These are phyloP conservation scores for Ilyonectria robusta DNA, from an alignment of 2,329 filamentous ascomycete genomes.

Conservation along the genomic window DNA sequence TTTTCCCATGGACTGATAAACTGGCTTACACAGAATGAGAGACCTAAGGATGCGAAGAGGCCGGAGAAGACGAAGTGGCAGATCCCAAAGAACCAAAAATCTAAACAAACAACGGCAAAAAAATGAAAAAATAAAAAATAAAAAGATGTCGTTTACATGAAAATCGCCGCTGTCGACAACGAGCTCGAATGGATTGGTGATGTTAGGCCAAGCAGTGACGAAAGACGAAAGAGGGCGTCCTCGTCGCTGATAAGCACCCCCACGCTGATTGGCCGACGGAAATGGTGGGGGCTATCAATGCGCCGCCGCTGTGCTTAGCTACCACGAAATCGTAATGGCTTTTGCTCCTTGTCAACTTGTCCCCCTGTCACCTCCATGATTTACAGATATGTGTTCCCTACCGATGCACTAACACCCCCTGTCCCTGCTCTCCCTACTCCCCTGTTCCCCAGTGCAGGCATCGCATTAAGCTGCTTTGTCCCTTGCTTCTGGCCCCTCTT, in stretches of 20 bases:
- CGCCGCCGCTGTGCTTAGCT: slow-evolving; percentile 17
- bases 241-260: slow-evolving; percentile 46
- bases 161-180: background rate
- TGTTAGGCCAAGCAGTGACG: slow-evolving; percentile 20
- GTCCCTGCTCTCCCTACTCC: background rate
- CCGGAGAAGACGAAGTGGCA: background rate
- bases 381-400: background rate
- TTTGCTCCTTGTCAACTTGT: background rate
- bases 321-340: slow-evolving; percentile 32
- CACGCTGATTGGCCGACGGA: slow-evolving; percentile 41
- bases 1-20: background rate
- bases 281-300: slow-evolving; percentile 39
- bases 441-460: background rate
- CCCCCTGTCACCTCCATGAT: slow-evolving; percentile 4
- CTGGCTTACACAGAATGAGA: too few relatives aligned
- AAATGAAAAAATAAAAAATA: too few relatives aligned
- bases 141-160: background rate
- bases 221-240: slow-evolving; percentile 21
- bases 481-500: background rate
- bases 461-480: background rate
- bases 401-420: background rate
- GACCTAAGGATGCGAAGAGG: background rate
- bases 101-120: too few relatives aligned
- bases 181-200: slow-evolving; percentile 1
- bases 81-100: background rate